Percentiles rank a stretch among this genome's conserved stretches.
Evolutionary conservation across 2,329 filamentous ascomycete genomes (phyloP).

Genomic region (Keithomyces neogunnii): DNA sequence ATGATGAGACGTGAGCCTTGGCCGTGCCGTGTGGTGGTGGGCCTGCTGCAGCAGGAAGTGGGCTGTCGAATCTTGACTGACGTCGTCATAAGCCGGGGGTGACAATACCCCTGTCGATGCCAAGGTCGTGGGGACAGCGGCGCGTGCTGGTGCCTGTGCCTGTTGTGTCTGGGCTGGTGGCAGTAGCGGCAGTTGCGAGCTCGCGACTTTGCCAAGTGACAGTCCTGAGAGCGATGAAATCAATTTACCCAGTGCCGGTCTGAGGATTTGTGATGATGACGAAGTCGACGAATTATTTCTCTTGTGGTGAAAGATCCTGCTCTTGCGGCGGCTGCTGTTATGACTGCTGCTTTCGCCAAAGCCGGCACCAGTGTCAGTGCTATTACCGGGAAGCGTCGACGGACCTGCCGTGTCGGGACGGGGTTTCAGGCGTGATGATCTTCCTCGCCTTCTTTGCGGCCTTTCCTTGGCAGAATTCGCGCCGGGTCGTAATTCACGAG

Average conservation of each 20-base stretch:
- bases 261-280: conserved; percentile 3
- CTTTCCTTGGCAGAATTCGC: conserved; percentile 1
- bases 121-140: not conserved
- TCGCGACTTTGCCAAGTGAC: conserved; percentile 2
- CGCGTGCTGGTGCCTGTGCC: not conserved
- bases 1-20: conserved; percentile 1
- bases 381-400: not conserved
- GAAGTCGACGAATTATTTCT: conserved; percentile 1
- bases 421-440: not conserved
- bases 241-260: conserved; percentile 8
- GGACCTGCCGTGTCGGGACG: not conserved
- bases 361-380: not conserved
- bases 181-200: not conserved
- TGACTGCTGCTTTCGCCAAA: conserved; percentile 14
- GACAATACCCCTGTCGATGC: conserved; percentile 10
- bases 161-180: not conserved
- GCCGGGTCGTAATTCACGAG: conserved; percentile 30
- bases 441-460: conserved; percentile 1
- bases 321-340: conserved; percentile 25
- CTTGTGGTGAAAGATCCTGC: not conserved
- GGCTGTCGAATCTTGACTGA: conserved; percentile 12
- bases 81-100: conserved; percentile 24
- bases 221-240: conserved; percentile 8
- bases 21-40: conserved; percentile 5
- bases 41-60: not conserved